These are phyloP conservation scores for Phytophthora syringae DNA, from an alignment of 352 stramenopile species.

Conservation along the genomic window DNA sequence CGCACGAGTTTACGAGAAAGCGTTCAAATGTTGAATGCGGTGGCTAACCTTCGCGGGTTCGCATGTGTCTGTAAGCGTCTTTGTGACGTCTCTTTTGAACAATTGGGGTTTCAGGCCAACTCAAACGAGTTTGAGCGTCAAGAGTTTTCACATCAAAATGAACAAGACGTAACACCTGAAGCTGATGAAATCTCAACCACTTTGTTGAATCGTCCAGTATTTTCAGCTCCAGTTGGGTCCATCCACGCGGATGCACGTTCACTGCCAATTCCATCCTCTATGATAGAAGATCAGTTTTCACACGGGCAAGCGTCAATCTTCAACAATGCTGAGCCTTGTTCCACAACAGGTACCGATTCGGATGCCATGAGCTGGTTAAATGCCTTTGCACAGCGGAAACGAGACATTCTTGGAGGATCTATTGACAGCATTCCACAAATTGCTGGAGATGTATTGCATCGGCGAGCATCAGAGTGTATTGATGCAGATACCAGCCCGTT, in stretches of 20 bases:
- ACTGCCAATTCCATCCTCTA: neutral
- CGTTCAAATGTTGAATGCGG: constrained; percentile 67
- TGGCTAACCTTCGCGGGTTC: constrained; percentile 66
- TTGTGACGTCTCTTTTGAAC: constrained; percentile 47
- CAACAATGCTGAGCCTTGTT: constrained; percentile 1
- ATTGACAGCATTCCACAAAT: constrained; percentile 38
- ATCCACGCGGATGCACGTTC: neutral
- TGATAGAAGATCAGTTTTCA: constrained; percentile 11
- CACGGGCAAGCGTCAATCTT: neutral
- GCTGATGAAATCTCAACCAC: constrained; percentile 29
- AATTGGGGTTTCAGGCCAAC: constrained; percentile 55
- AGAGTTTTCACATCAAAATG: constrained; percentile 1
- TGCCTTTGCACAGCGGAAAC: constrained; percentile 68
- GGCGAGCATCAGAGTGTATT: neutral
- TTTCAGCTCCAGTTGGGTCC: constrained; percentile 5
- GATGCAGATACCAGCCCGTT: neutral
- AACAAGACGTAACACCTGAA: constrained; percentile 21
- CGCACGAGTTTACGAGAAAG: constrained; percentile 66
- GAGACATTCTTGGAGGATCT: constrained; percentile 57
- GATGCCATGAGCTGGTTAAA: constrained; percentile 72
- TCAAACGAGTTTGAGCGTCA: constrained; percentile 21
- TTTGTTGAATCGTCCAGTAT: constrained; percentile 33
- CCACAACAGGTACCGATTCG: constrained; percentile 11
- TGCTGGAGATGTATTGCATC: constrained; percentile 1
- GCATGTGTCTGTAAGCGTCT: constrained; percentile 63